Evolutionary conservation across 495 filamentous ascomycete genomes (phyloP).

Genomic region (Mytilinidion resinicola): DNA sequence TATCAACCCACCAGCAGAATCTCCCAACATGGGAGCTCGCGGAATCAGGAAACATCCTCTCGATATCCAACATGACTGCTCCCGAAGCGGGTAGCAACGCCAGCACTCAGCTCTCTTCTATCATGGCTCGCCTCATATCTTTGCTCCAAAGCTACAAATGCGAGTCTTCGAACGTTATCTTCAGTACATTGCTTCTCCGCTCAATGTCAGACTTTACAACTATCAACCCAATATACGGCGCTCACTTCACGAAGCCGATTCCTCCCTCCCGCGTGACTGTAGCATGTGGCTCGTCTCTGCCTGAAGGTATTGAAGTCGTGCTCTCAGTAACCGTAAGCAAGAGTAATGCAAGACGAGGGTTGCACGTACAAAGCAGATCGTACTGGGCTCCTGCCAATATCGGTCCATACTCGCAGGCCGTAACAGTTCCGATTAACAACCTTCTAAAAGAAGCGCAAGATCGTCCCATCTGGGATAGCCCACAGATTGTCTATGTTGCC

Average conservation of each 20-base stretch:
- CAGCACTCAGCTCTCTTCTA: conserved; percentile 30
- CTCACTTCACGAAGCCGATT: conserved; percentile 63
- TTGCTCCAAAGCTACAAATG: conserved; percentile 16
- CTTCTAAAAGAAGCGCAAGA: not conserved
- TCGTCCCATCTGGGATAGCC: not conserved
- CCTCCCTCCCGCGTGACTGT: conserved; percentile 82
- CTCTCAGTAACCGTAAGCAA: conserved; percentile 46
- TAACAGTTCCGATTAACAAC: conserved; percentile 46
- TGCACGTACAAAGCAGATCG: conserved; percentile 88
- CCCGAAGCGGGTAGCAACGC: conserved; percentile 29
- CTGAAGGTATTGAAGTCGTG: conserved; percentile 53
- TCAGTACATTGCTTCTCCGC: conserved; percentile 68
- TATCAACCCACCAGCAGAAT: conserved; percentile 1
- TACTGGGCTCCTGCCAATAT: conserved; percentile 99
- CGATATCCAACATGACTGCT: conserved; percentile 5
- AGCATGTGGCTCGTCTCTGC: conserved; percentile 60
- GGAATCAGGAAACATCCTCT: conserved; percentile 10
- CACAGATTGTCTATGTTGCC: conserved; percentile 57
- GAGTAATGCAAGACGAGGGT: conserved; percentile 40
- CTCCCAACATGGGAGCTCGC: not conserved
- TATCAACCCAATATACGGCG: conserved; percentile 68
- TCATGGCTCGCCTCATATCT: conserved; percentile 28
- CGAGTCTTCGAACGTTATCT: conserved; percentile 56
- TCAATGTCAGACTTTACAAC: conserved; percentile 69
- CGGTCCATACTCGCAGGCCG: conserved; percentile 91